These are phyloP conservation scores for Dioscorea alata DNA, from an alignment of 106 monocot species.

Conservation along the genomic window DNA sequence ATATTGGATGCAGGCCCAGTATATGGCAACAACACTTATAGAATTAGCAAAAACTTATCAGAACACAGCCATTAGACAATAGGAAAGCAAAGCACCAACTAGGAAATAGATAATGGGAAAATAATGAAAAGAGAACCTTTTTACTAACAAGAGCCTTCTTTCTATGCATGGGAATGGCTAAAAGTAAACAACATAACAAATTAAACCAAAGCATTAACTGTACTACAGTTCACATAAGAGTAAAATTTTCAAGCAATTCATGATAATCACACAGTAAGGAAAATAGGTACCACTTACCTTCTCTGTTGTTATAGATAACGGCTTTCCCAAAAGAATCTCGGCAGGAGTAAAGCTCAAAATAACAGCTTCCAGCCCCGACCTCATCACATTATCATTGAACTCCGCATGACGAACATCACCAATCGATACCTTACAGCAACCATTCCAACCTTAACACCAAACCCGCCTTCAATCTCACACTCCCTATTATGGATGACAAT, in stretches of 20 bases:
- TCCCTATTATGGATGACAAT: slow-evolving; percentile 8
- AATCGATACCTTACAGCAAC: slow-evolving; percentile 75
- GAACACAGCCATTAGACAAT: too few relatives aligned
- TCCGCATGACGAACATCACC: slow-evolving; percentile 85
- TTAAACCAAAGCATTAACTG: too few relatives aligned
- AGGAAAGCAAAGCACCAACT: too few relatives aligned
- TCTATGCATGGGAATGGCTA: too few relatives aligned
- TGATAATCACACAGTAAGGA: background rate
- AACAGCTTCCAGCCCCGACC: slow-evolving; percentile 79
- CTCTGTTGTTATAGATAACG: slow-evolving; percentile 57
- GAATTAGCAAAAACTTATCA: too few relatives aligned
- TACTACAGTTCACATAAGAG: too few relatives aligned
- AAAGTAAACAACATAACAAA: too few relatives aligned
- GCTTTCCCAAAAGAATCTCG: slow-evolving; percentile 76
- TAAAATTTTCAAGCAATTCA: too few relatives aligned
- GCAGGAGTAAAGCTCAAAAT: slow-evolving; percentile 66
- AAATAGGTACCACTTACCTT: slow-evolving; percentile 44
- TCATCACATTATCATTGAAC: slow-evolving; percentile 68
- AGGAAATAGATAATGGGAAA: too few relatives aligned
- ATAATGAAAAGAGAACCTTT: too few relatives aligned
- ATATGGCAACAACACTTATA: slow-evolving; percentile 65
- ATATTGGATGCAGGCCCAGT: slow-evolving; percentile 66
- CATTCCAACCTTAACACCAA: slow-evolving; percentile 69
- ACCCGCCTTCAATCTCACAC: slow-evolving; percentile 20
- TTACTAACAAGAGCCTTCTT: too few relatives aligned